phyloP scores from a whole-genome alignment of 768 basidiomycete species.

The Pholiota microspora region DNA sequence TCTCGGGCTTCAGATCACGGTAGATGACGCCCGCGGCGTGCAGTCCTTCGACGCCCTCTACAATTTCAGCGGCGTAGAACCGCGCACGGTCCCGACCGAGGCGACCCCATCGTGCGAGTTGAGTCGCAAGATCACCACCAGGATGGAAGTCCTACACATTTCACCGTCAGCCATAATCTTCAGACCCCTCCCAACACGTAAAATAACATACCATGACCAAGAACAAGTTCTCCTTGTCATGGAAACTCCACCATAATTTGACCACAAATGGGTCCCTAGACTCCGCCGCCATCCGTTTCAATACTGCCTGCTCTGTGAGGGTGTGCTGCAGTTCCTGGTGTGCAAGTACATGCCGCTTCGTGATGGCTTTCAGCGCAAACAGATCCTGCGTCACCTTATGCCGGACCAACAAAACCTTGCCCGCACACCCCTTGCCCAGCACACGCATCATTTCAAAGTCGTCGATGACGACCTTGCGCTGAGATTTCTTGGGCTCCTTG shows the following conservation, averaged over 20 bases:
- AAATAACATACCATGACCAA: constrained; percentile 76
- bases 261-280: constrained; percentile 92
- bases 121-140: constrained; percentile 95
- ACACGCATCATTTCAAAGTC: constrained; percentile 99
- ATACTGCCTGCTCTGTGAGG: constrained; percentile 91
- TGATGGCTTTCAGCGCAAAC: constrained; percentile 96
- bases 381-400: constrained; percentile 70
- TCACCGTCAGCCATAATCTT: not conserved
- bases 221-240: constrained; percentile 96
- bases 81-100: constrained; percentile 91
- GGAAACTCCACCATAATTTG: constrained; percentile 96
- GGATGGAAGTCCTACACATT: constrained; percentile 81
- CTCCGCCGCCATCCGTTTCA: constrained; percentile 91
- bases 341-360: constrained; percentile 93
- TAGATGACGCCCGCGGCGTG: constrained; percentile 96
- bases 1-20: constrained; percentile 96
- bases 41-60: constrained; percentile 93
- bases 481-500: constrained; percentile 54
- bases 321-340: constrained; percentile 97
- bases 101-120: constrained; percentile 93
- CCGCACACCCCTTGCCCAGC: constrained; percentile 95
- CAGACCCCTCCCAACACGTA: constrained; percentile 10
- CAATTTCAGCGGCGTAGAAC: constrained; percentile 97
- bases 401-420: constrained; percentile 90
- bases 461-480: constrained; percentile 75